phyloP scores from a whole-genome alignment of 139 green algal species.

The Tetratostichococcus sp. region DNA sequence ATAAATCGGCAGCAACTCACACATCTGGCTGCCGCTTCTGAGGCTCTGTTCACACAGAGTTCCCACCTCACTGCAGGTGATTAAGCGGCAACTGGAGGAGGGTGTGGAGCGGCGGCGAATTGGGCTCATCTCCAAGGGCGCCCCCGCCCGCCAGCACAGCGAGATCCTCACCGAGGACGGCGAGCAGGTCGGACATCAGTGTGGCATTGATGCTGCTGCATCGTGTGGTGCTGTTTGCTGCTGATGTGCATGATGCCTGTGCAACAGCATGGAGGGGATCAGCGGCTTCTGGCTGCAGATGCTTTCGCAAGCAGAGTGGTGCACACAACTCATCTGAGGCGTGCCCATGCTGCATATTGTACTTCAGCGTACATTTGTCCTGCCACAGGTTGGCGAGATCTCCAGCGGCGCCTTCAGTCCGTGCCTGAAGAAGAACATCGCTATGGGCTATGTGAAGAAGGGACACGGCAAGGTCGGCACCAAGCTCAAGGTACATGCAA shows the following conservation, averaged over 20 bases:
- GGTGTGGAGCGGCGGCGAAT: constrained; percentile 81
- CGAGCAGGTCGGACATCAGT: constrained; percentile 29
- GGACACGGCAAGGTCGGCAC: constrained; percentile 88
- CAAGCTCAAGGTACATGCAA: constrained; percentile 60
- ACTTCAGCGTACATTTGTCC: too few species aligned
- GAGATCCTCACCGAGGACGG: constrained; percentile 73
- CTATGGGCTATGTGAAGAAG: constrained; percentile 98
- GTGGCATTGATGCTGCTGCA: not conserved
- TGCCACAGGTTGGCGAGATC: constrained; percentile 85
- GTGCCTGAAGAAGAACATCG: constrained; percentile 96
- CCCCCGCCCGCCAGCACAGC: constrained; percentile 78
- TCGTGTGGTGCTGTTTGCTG: not conserved
- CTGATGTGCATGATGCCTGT: not conserved
- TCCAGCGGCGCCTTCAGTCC: constrained; percentile 92
- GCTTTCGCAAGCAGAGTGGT: too few species aligned
- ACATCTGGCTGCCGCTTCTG: too few species aligned
- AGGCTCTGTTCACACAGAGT: too few species aligned
- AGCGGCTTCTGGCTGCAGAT: too few species aligned
- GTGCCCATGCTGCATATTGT: too few species aligned
- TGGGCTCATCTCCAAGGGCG: constrained; percentile 83
- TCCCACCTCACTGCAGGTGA: constrained; percentile 61
- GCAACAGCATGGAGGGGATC: too few species aligned
- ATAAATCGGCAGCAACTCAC: too few species aligned
- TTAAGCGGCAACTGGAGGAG: constrained; percentile 92
- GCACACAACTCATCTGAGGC: too few species aligned